These are phyloP conservation scores for Mycoemilia scoparia DNA, from an alignment of 192 early-diverging fungal genomes.

Conservation along the genomic window DNA sequence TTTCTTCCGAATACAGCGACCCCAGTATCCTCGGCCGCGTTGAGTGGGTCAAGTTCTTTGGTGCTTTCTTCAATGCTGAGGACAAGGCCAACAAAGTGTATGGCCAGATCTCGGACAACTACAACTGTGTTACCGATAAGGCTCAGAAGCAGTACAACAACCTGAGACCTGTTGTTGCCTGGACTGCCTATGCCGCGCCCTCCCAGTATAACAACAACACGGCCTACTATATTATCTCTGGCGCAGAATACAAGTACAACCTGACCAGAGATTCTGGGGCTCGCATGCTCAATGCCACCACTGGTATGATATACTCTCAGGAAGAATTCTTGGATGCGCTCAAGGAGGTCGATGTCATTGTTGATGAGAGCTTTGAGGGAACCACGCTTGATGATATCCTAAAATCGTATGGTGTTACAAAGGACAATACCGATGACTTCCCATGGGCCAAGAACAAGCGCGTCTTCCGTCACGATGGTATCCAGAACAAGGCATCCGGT, in stretches of 20 bases:
- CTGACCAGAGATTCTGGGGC: constrained; percentile 50
- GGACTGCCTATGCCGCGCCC: constrained; percentile 39
- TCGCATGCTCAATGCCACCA: constrained; percentile 29
- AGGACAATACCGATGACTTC: constrained; percentile 15
- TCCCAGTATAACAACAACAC: constrained; percentile 48
- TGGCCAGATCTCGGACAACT: constrained; percentile 19
- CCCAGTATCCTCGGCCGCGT: constrained; percentile 18
- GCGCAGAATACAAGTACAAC: constrained; percentile 36
- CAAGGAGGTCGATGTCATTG: constrained; percentile 38
- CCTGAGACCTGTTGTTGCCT: constrained; percentile 35
- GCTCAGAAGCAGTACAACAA: constrained; percentile 19
- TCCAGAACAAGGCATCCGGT: constrained; percentile 39
- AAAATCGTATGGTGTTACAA: constrained; percentile 34
- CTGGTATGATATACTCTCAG: constrained; percentile 17
- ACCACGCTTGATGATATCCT: constrained; percentile 29
- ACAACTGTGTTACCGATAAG: constrained; percentile 23
- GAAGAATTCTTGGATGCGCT: constrained; percentile 34
- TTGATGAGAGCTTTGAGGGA: constrained; percentile 49
- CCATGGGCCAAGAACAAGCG: constrained; percentile 44
- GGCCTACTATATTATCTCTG: constrained; percentile 37
- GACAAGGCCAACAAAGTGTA: constrained; percentile 26
- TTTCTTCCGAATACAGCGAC: constrained; percentile 18
- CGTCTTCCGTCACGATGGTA: constrained; percentile 49
- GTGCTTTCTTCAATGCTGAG: constrained; percentile 29
- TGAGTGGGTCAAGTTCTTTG: constrained; percentile 36